Evolutionary conservation across 805 yeast species (phyloP).

Genomic region (Candida xiaguanensis): DNA sequence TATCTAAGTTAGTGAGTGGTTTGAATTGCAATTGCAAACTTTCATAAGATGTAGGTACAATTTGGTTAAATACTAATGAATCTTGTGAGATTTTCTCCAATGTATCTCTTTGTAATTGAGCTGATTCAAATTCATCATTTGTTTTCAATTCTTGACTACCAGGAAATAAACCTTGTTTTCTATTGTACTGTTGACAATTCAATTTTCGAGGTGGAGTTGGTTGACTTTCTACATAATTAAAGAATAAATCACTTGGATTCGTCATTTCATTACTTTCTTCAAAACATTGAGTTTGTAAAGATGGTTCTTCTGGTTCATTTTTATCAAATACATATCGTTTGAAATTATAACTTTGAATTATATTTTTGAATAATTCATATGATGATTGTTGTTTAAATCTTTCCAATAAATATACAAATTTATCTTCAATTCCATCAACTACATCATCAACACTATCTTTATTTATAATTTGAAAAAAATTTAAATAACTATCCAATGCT

Average conservation of each 20-base stretch:
- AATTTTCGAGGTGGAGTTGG: not conserved
- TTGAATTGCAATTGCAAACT: no score
- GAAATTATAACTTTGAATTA: not conserved
- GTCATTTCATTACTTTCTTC: not conserved
- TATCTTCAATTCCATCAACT: not conserved
- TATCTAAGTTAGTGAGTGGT: no score
- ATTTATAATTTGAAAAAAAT: not conserved
- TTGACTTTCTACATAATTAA: not conserved
- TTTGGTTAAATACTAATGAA: not conserved
- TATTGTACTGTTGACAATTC: no score
- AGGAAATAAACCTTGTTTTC: not conserved
- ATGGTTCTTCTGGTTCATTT: not conserved
- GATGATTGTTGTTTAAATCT: not conserved
- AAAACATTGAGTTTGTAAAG: not conserved
- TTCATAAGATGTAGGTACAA: no score
- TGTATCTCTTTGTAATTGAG: not conserved
- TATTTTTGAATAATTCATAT: not conserved
- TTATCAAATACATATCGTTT: slow-evolving; percentile 1
- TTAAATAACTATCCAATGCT: slow-evolving; percentile 4
- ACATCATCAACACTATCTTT: slow-evolving; percentile 4
- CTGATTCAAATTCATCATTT: no score
- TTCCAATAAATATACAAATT: not conserved
- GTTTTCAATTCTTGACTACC: not conserved
- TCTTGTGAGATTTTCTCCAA: not conserved
- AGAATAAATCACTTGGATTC: slow-evolving; percentile 1